phyloP scores from a whole-genome alignment of 352 stramenopile genomes.

The Phytophthora rubi region DNA sequence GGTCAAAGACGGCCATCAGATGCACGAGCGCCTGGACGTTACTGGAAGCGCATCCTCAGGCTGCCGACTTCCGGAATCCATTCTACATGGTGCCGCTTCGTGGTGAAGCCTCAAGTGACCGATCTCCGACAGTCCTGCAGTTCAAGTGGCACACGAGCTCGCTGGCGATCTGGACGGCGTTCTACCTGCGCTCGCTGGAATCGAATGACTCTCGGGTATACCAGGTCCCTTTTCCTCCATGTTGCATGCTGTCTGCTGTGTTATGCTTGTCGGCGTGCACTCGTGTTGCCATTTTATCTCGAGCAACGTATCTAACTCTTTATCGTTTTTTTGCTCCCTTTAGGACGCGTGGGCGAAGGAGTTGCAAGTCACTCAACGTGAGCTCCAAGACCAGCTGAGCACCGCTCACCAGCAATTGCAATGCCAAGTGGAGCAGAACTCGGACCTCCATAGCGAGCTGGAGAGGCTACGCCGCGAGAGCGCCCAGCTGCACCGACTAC shows the following conservation, averaged over 20 bases:
- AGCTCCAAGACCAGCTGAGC: conserved; percentile 73
- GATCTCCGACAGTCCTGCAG: conserved; percentile 75
- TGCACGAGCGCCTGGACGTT: conserved; percentile 79
- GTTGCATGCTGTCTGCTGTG: not conserved
- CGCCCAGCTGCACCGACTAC: conserved; percentile 52
- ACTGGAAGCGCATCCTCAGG: conserved; percentile 47
- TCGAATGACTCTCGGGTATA: conserved; percentile 83
- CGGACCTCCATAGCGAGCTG: conserved; percentile 71
- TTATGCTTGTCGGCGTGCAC: conserved; percentile 1
- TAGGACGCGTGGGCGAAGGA: conserved; percentile 88
- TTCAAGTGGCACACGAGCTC: conserved; percentile 90
- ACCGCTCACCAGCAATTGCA: conserved; percentile 73
- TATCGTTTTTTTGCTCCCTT: not conserved
- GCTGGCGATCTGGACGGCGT: conserved; percentile 79
- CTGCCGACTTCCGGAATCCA: conserved; percentile 71
- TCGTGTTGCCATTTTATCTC: conserved; percentile 1
- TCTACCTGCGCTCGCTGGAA: conserved; percentile 87
- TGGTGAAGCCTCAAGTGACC: conserved; percentile 44
- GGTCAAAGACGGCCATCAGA: conserved; percentile 58
- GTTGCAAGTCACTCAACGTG: conserved; percentile 78
- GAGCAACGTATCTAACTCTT: not conserved
- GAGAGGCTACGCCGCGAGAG: conserved; percentile 74
- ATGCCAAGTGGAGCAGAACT: conserved; percentile 76
- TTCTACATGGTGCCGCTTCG: conserved; percentile 73
- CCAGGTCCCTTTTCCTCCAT: conserved; percentile 49